These are phyloP conservation scores for Russula compacta DNA, from an alignment of 768 basidiomycete species.

Conservation along the genomic window DNA sequence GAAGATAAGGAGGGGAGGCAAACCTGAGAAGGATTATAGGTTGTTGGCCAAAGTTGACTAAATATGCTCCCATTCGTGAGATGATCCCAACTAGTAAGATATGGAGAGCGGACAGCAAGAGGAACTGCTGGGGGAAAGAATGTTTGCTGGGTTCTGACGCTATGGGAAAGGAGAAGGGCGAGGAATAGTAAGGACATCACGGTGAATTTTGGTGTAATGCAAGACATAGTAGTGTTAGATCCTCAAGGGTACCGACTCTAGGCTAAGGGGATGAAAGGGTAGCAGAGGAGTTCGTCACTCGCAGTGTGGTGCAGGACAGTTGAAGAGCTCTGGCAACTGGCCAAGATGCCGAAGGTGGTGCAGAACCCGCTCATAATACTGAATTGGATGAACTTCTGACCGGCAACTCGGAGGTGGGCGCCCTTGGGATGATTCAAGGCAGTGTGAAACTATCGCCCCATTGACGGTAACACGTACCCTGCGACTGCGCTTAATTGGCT, in stretches of 20 bases:
- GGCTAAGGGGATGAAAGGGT: no score
- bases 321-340: no score
- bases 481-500: no score
- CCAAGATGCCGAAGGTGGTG: no score
- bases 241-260: background rate
- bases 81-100: constrained; percentile 21
- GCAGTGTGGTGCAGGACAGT: no score
- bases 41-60: constrained; percentile 18
- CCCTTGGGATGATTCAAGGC: no score
- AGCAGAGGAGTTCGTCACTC: no score
- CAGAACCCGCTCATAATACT: no score
- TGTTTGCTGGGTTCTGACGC: constrained; percentile 6
- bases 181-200: background rate
- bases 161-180: background rate
- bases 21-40: background rate
- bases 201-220: background rate
- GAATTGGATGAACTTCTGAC: no score
- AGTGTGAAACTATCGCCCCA: no score
- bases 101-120: constrained; percentile 24
- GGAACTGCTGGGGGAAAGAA: constrained; percentile 22
- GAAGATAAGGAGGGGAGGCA: background rate
- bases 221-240: background rate
- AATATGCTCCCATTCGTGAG: background rate
- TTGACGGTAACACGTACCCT: no score
- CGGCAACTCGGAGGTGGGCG: no score